phyloP scores from a whole-genome alignment of 176 grass and related monocot species.

The Zea mays region Zm-B73-REFERENCE-NAM-5.0 NC_050104.1:11668501-11669000 shows the following conservation, averaged over 20 bases:
- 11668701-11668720: conserved; percentile 32
- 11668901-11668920: neutral
- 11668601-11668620: conserved; percentile 81
- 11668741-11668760: neutral
- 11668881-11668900: neutral
- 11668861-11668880: neutral
- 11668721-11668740: neutral
- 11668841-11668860: neutral
- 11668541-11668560: conserved; percentile 89
- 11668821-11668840: neutral
- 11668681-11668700: conserved; percentile 38
- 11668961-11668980: too few species aligned
- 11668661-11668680: conserved; percentile 96
- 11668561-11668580: conserved; percentile 89
- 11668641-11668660: conserved; percentile 75
- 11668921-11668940: neutral
- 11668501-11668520: conserved; percentile 90
- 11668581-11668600: conserved; percentile 82
- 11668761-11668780: neutral
- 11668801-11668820: neutral
- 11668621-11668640: conserved; percentile 86
- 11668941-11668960: too few species aligned
- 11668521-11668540: conserved; percentile 96
- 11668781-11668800: neutral
- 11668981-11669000: too few species aligned